phyloP scores from a whole-genome alignment of 306 rosid genomes.

The Medicago truncatula region DNA sequence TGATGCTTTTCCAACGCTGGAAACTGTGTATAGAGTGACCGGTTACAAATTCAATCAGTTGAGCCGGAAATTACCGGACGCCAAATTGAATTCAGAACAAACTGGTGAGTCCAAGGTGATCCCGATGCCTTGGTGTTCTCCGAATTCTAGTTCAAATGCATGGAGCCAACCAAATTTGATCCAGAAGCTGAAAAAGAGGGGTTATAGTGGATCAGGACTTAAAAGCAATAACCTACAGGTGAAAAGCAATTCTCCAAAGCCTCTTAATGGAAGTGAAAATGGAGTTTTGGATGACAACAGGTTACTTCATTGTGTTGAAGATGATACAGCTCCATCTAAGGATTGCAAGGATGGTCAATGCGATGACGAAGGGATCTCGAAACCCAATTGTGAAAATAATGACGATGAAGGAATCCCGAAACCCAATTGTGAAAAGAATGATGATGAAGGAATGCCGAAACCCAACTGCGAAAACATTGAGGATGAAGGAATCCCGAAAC shows the following conservation, averaged over 20 bases:
- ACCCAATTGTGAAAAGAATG: slow-evolving; percentile 3
- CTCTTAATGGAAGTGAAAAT: slow-evolving; percentile 15
- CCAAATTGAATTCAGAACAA: slow-evolving; percentile 31
- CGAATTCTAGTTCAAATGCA: slow-evolving; percentile 37
- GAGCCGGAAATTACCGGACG: slow-evolving; percentile 15
- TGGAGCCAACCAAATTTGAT: slow-evolving; percentile 40
- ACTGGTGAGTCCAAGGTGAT: slow-evolving; percentile 30
- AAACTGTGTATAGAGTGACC: slow-evolving; percentile 42
- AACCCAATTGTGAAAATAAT: slow-evolving; percentile 2
- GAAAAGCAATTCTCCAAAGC: slow-evolving; percentile 21
- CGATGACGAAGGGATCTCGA: background rate
- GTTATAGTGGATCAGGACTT: slow-evolving; percentile 19
- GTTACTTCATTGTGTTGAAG: slow-evolving; percentile 26
- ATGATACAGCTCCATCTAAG: slow-evolving; percentile 2
- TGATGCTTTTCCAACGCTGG: slow-evolving; percentile 50
- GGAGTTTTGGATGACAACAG: slow-evolving; percentile 19
- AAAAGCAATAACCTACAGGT: slow-evolving; percentile 34
- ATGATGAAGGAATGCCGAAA: slow-evolving; percentile 19
- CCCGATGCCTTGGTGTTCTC: slow-evolving; percentile 39
- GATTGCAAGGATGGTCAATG: slow-evolving; percentile 15
- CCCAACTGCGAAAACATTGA: too few relatives aligned
- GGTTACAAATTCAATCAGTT: slow-evolving; percentile 32
- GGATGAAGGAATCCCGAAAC: too few relatives aligned
- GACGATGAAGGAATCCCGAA: background rate
- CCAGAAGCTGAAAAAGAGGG: slow-evolving; percentile 27